Base-by-base conservation (phyloP, 768 basidiomycete species). In the Mycena kentingensis region DNA sequence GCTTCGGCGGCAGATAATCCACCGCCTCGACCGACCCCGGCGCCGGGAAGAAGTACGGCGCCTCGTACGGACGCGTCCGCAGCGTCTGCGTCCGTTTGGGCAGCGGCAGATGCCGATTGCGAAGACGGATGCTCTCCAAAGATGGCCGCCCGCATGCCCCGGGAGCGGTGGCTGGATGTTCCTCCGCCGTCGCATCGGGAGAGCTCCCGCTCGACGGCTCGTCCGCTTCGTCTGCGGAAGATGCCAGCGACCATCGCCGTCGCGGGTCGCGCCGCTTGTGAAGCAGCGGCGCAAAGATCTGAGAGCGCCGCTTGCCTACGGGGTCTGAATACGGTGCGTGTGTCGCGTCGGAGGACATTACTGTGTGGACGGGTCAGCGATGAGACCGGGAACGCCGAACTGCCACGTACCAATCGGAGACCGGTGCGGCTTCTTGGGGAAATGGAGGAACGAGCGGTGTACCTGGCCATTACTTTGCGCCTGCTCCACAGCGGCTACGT, bases 1-100 rank as follows among this genome's bases (percentile, higher is more conserved):
- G 66, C 6, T 60, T 57, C 27, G 59, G 52, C 26, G 54, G 63
- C 2, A 68, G 60, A 49, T 74, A 74, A 25, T 60, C 67, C 11
- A 55, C 56, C 1, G 73, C 73, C n/a, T 63, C 67, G 0, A 68
- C 72, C 0, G 73, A 69, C 2, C 62, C 60, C 2, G 84, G 84
- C 5, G 74, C 68, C 18, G 81, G 77, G 59, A 81, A 79, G 66
- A 82, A 84, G 61, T 82, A 85, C 2, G 84, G 83, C 4, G 82
- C 83, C 51, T 80, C 78, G 57, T 85, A 87, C 3, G 85, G 84
- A 43, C 81, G 73, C 2, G 84, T 85, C 7, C 77, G 76, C 19
- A 70, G 60, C 0, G 68, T 62, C 44, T 67, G 64, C 3, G 73
- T 69, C 36, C 67, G 67, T 55, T 73, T 76, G 57, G 73, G 76